Evolutionary conservation across 768 basidiomycete species (phyloP).

Genomic region (Neoboletus magnificus): DNA sequence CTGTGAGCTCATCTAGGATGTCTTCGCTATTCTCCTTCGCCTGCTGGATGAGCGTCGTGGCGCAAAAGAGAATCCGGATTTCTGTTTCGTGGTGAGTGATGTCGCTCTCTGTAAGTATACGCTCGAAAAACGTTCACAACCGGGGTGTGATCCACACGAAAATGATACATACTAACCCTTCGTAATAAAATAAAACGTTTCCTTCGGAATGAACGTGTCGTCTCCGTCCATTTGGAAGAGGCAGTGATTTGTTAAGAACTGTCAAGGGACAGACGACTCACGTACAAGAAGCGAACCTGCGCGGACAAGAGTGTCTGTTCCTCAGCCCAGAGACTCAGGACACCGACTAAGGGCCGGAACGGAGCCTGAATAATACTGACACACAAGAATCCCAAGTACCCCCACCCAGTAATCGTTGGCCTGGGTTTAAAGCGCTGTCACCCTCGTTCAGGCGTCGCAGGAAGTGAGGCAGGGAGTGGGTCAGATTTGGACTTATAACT

Average conservation of each 20-base stretch:
- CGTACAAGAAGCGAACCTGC: neutral
- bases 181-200: slow-evolving; percentile 10
- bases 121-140: slow-evolving; percentile 1
- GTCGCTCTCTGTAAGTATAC: slow-evolving; percentile 14
- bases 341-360: neutral
- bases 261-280: neutral
- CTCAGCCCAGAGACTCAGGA: neutral
- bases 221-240: slow-evolving; percentile 2
- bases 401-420: neutral
- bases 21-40: no score
- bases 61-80: no score
- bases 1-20: no score
- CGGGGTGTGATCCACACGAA: neutral
- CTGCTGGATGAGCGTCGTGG: no score
- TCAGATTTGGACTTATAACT: neutral
- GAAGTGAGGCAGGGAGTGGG: neutral
- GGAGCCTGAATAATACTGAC: neutral
- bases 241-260: neutral
- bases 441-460: slow-evolving; percentile 8
- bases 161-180: slow-evolving; percentile 5
- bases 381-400: neutral
- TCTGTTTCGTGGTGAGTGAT: neutral
- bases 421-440: slow-evolving; percentile 8
- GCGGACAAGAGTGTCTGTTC: slow-evolving; percentile 3
- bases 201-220: slow-evolving; percentile 16